Percentiles rank a stretch among this genome's conserved stretches.
Conservation (phyloP, 2,329 filamentous ascomycete genomes). For the Fusarium sp. region DNA sequence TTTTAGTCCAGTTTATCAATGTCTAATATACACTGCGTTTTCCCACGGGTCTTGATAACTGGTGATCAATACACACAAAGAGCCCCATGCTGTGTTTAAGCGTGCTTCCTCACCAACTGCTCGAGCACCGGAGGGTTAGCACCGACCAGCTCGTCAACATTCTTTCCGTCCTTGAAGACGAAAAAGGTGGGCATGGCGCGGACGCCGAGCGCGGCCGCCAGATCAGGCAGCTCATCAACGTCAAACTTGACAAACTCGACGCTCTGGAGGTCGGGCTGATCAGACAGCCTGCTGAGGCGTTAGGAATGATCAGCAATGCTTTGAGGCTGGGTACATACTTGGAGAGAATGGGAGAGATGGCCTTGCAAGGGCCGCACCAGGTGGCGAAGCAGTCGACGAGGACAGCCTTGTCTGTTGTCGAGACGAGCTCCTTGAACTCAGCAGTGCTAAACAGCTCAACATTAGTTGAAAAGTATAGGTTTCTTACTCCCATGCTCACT, state of each 20-base stretch:
- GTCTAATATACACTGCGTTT: constrained; percentile 19
- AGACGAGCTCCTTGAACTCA: constrained; percentile 68
- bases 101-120: constrained; percentile 31
- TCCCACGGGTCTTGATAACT: background rate
- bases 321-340: constrained; percentile 35
- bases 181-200: constrained; percentile 94
- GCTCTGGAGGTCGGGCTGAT: constrained; percentile 64
- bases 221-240: constrained; percentile 82
- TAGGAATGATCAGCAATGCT: background rate
- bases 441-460: constrained; percentile 48
- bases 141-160: constrained; percentile 79
- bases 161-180: constrained; percentile 83
- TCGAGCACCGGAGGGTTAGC: constrained; percentile 71
- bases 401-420: constrained; percentile 68
- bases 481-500: constrained; percentile 19
- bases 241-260: constrained; percentile 89
- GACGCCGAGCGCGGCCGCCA: constrained; percentile 82
- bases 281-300: constrained; percentile 36
- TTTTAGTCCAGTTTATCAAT: background rate
- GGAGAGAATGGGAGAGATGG: constrained; percentile 79
- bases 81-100: background rate
- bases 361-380: constrained; percentile 97
- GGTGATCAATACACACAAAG: background rate
- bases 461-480: background rate
- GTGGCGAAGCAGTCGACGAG: constrained; percentile 73